These are phyloP conservation scores for Ophiostoma sp. DNA, from an alignment of 2,329 filamentous ascomycete species.

Conservation along the genomic window DNA sequence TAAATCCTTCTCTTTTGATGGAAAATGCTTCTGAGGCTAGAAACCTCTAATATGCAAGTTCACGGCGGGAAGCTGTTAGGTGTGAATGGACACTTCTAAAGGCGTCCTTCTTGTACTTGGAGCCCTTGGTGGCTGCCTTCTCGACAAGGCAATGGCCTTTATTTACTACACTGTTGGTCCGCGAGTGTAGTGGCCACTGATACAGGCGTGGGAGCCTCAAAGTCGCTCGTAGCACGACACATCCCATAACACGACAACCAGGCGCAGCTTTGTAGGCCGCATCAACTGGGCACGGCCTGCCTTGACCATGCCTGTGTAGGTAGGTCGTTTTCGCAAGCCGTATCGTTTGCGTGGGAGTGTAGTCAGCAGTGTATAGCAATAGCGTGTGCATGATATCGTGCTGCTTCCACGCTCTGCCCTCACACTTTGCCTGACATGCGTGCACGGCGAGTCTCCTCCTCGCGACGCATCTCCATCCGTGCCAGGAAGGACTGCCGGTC, in stretches of 20 bases:
- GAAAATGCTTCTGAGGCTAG: too few relatives aligned
- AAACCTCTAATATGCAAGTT: too few relatives aligned
- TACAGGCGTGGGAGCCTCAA: too few relatives aligned
- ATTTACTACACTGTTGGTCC: too few relatives aligned
- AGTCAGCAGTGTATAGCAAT: not conserved
- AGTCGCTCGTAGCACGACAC: too few relatives aligned
- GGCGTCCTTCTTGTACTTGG: too few relatives aligned
- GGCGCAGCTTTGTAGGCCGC: not conserved
- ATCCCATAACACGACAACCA: not conserved
- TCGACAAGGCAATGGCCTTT: too few relatives aligned
- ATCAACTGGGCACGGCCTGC: not conserved
- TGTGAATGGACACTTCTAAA: too few relatives aligned
- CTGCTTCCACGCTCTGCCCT: slow-evolving; percentile 8
- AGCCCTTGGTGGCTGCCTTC: too few relatives aligned
- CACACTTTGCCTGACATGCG: slow-evolving; percentile 46
- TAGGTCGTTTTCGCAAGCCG: not conserved
- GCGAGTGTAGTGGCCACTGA: too few relatives aligned
- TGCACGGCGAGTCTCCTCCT: slow-evolving; percentile 59
- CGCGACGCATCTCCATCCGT: slow-evolving; percentile 62
- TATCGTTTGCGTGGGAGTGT: not conserved
- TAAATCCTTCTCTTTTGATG: too few relatives aligned
- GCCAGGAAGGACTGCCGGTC: slow-evolving; percentile 65
- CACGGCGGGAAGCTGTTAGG: too few relatives aligned
- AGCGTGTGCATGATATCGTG: not conserved
- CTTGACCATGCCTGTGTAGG: not conserved